phyloP scores from a whole-genome alignment of 2,329 filamentous ascomycete genomes.

The Venturia effusa region DNA sequence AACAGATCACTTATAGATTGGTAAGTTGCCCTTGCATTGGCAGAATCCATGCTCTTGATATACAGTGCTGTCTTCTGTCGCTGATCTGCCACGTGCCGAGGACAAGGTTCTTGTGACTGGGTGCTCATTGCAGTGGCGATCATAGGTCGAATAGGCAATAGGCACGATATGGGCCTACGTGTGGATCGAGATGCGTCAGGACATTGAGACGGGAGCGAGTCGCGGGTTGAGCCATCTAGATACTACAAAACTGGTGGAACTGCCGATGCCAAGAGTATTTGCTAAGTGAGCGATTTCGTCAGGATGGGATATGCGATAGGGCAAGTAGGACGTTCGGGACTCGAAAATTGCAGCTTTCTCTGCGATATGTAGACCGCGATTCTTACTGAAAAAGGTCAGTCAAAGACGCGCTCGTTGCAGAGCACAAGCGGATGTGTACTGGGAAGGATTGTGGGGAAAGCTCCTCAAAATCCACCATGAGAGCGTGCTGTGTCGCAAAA shows the following conservation, averaged over 20 bases:
- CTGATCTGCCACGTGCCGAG: background rate
- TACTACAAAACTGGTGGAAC: background rate
- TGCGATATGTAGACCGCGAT: background rate
- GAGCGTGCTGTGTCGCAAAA: background rate
- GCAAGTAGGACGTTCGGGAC: background rate
- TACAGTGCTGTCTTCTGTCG: background rate
- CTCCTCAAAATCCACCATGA: background rate
- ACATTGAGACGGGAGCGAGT: background rate
- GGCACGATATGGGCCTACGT: background rate
- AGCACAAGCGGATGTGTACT: background rate
- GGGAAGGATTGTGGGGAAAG: background rate
- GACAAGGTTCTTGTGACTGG: conserved; percentile 2
- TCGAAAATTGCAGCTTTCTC: background rate
- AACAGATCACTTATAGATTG: conserved; percentile 2
- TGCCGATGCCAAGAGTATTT: background rate
- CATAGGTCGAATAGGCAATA: background rate
- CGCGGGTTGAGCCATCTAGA: conserved; percentile 3
- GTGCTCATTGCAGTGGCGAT: background rate
- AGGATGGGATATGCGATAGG: too few species aligned
- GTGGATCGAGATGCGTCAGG: background rate
- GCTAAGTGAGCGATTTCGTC: too few species aligned
- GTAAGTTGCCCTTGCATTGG: background rate
- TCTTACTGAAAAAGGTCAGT: background rate
- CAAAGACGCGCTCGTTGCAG: background rate
- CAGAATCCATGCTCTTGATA: conserved; percentile 1